Base-by-base conservation (phyloP, 1,284 basidiomycete species). In the Boletus holoroseus region DNA sequence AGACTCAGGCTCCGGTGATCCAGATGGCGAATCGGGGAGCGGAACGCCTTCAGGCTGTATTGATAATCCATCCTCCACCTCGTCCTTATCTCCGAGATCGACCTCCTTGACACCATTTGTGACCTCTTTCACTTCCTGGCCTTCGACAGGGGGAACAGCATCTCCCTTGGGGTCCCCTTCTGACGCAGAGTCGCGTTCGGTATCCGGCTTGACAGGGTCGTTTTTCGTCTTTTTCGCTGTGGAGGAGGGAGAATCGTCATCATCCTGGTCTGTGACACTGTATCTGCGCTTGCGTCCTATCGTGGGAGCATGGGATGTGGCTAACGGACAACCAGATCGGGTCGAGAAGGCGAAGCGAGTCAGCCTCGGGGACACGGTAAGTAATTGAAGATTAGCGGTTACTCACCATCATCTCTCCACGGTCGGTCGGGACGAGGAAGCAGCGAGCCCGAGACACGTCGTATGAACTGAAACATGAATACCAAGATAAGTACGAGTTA, bases 391-490 rank as follows among this genome's bases (percentile, higher is more conserved):
- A 55, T 54, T 50, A 49, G 54, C 3, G 41, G 36, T 7, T 20
- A 73, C 81, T 71, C 58, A 87, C 85, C 82, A 65, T 88, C 84
- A 54, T 87, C 84, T 56, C 76, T 75, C 84, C 84, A 87, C 40
- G 83, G 82, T 51, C 82, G 74, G 67, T 88, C 85, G 27, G 81
- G 76, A 48, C 83, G 77, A 27, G 81, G 81, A 59, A 85, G 78
- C 30, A 86, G 74, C n/a, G 81, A 81, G 58, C 76, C 75, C 0
- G 85, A 87, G 49, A 88, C 81, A 36, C 83, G 80, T 55, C 85
- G 76, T 57, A 88, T 71, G 56, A 88, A 73, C 55, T 77, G 76
- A 69, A 84, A 85, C 85, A 88, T 87, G 47, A 34, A 26, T 7
- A 12, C n/a, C 32, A 34, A 31, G 47, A 57, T 13, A 4, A 45